phyloP scores from a whole-genome alignment of 2,329 filamentous ascomycete species.

The Venturia nashicola region DNA sequence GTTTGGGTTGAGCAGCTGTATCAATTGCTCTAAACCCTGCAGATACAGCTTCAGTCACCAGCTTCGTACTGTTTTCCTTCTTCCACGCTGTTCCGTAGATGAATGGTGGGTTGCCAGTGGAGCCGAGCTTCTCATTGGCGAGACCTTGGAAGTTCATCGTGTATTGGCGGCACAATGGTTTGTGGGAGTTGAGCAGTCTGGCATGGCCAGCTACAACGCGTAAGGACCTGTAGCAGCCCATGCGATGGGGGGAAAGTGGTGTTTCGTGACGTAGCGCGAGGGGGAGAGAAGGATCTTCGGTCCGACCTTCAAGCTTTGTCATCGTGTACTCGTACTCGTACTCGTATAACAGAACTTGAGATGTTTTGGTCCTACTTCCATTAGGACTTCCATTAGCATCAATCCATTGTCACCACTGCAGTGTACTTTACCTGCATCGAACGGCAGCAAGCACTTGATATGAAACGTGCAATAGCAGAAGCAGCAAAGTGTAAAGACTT shows the following conservation, averaged over 20 bases:
- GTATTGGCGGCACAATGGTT: background rate
- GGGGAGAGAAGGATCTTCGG: background rate
- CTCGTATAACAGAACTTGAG: too few relatives aligned
- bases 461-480: too few relatives aligned
- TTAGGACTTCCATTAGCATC: too few relatives aligned
- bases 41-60: conserved; percentile 57
- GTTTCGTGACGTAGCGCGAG: background rate
- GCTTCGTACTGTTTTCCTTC: conserved; percentile 49
- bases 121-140: conserved; percentile 4
- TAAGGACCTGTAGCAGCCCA: background rate
- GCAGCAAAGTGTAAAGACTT: too few relatives aligned
- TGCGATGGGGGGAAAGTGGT: background rate
- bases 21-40: conserved; percentile 63
- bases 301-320: background rate
- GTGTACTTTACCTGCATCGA: too few relatives aligned
- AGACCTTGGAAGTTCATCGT: conserved; percentile 1
- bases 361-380: too few relatives aligned
- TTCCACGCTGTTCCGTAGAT: conserved; percentile 87
- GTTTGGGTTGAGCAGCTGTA: conserved; percentile 65
- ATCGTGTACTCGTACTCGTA: background rate
- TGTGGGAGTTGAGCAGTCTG: background rate
- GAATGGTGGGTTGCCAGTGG: conserved; percentile 26
- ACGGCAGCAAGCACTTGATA: too few relatives aligned
- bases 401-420: too few relatives aligned
- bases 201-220: background rate